Conservation (phyloP, 2,329 filamentous ascomycete species). For the Geosmithia flava region DNA sequence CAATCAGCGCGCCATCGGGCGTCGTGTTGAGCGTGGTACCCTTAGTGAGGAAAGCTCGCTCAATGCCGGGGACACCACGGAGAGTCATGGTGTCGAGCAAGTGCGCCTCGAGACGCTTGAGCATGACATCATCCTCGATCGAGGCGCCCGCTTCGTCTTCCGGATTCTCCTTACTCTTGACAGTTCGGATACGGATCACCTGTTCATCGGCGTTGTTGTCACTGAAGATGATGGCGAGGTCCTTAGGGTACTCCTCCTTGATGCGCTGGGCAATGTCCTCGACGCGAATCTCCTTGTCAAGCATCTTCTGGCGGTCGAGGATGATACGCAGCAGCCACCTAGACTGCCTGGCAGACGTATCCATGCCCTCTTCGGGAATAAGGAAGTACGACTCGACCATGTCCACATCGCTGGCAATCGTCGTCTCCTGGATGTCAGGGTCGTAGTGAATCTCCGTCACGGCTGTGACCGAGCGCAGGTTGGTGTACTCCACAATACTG, state of each 20-base stretch:
- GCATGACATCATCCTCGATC: slow-evolving; percentile 79
- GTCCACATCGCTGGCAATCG: slow-evolving; percentile 76
- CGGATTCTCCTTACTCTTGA: slow-evolving; percentile 56
- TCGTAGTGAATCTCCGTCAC: slow-evolving; percentile 97
- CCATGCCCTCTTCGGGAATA: slow-evolving; percentile 65
- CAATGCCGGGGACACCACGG: slow-evolving; percentile 79
- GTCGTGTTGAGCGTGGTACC: slow-evolving; percentile 56
- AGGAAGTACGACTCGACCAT: slow-evolving; percentile 97
- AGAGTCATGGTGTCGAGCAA: slow-evolving; percentile 84
- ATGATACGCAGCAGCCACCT: slow-evolving; percentile 92
- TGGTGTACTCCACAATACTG: slow-evolving; percentile 88
- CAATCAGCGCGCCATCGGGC: slow-evolving; percentile 59
- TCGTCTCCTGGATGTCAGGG: slow-evolving; percentile 74
- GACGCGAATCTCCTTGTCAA: slow-evolving; percentile 87
- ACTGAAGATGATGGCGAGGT: slow-evolving; percentile 89
- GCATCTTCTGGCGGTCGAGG: slow-evolving; percentile 83
- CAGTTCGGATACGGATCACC: slow-evolving; percentile 82
- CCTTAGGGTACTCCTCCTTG: slow-evolving; percentile 74
- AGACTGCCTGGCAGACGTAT: slow-evolving; percentile 61
- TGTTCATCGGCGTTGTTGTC: slow-evolving; percentile 96
- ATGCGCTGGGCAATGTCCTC: slow-evolving; percentile 84
- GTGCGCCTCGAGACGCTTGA: slow-evolving; percentile 85
- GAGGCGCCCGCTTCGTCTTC: slow-evolving; percentile 50
- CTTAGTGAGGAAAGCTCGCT: slow-evolving; percentile 86
- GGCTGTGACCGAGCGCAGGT: slow-evolving; percentile 78